A percentile compares a stretch with the other conserved stretches of the same genome.
Evolutionary conservation across 257 asterid species (phyloP).

Genomic region (Paulownia fortunei): DNA sequence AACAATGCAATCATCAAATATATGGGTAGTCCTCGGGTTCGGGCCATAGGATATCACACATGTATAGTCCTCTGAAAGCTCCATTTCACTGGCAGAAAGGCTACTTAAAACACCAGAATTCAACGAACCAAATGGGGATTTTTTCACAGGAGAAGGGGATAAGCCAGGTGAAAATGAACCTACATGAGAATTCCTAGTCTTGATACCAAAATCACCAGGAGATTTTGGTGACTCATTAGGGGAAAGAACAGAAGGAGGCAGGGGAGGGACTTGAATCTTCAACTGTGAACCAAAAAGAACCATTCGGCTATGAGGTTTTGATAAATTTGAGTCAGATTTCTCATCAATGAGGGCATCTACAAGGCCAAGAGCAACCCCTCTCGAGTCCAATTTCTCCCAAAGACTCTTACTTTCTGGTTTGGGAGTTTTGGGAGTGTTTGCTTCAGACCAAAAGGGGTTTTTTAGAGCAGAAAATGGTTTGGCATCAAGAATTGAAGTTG

Average conservation of each 20-base stretch:
- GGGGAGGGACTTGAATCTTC: slow-evolving; percentile 73
- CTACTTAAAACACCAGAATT: slow-evolving; percentile 46
- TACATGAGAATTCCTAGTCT: slow-evolving; percentile 59
- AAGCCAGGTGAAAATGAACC: slow-evolving; percentile 53
- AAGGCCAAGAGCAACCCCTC: slow-evolving; percentile 64
- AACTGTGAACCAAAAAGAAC: slow-evolving; percentile 82
- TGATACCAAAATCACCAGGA: slow-evolving; percentile 79
- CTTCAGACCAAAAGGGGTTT: slow-evolving; percentile 58
- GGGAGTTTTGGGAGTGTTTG: slow-evolving; percentile 45
- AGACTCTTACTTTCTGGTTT: slow-evolving; percentile 50
- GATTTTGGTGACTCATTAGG: slow-evolving; percentile 62
- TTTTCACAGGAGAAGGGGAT: slow-evolving; percentile 50
- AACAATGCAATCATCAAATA: slow-evolving; percentile 84
- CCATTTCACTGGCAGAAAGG: slow-evolving; percentile 75
- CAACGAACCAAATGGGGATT: slow-evolving; percentile 52
- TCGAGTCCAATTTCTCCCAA: slow-evolving; percentile 55
- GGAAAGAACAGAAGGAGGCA: slow-evolving; percentile 45
- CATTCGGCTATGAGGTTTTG: slow-evolving; percentile 49
- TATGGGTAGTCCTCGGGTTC: slow-evolving; percentile 82
- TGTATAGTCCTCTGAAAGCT: slow-evolving; percentile 92
- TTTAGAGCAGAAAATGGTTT: slow-evolving; percentile 50
- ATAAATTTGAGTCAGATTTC: slow-evolving; percentile 41
- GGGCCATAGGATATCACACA: slow-evolving; percentile 87
- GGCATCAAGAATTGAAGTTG: slow-evolving; percentile 79
- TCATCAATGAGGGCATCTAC: slow-evolving; percentile 66